Evolutionary conservation across 2,329 filamentous ascomycete species (phyloP), one percentile per base, ranked within the genome.

Genomic region (Coleophoma eucalyptorum): DNA sequence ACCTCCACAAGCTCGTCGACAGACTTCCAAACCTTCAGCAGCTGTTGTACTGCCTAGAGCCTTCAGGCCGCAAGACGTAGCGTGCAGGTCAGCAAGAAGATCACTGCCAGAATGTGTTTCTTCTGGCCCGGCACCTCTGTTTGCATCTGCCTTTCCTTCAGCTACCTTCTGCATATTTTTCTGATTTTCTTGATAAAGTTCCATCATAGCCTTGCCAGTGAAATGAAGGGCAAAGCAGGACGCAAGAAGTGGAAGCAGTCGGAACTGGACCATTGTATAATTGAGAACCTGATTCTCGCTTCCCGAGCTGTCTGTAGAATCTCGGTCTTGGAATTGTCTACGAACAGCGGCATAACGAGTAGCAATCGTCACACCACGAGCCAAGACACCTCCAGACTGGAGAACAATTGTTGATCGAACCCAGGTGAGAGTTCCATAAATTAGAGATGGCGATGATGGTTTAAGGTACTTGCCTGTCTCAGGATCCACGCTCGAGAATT

Each of bases 181-280:
- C 69, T 89, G 85, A 67, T 87, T 89, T 58, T 86, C 81, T 61
- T 86, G 70, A 66, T 91, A 90, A 18, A 90, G 72, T 3, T 73
- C 74, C 75, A 90, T 87, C 87, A 91, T 91, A 35, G 80, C 80
- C 50, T 84, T 82, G 32, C 88, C 87, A 18, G 88, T 90, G 64
- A 90, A 91, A 67, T 90, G 86, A 12, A 91, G 74, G n/a, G 88
- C 87, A 57, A 87, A 91, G 1, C 86, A 87, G 2, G 87, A 79
- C 1, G 87, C 87, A 8, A 92, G 72, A 3, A 91, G 74, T 1
- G 88, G 86, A 19, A 91, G 72, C 2, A 91, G 73, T 44, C 88
- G 80, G 62, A 87, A 80, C 65, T 90, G 87, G 7, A 91, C 87
- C 82, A 89, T 90, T 55, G 86, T 89, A 69, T 91, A 91, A 72